A percentile compares a stretch with the other conserved stretches of the same genome.
phyloP scores from a whole-genome alignment of 192 early-diverging fungal species.

The Phycomyces nitens region DNA sequence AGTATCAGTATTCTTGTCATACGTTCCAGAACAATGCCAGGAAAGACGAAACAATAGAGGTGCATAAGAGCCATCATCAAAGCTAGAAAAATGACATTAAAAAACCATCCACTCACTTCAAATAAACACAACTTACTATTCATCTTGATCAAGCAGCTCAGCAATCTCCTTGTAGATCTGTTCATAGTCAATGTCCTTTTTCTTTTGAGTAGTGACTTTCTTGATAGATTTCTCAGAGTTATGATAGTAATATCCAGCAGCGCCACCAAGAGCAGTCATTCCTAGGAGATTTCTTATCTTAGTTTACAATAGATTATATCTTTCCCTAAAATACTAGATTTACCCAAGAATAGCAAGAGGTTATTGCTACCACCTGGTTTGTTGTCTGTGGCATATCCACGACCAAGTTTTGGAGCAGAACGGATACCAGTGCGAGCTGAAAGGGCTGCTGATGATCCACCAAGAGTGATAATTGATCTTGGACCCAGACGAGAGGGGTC shows the following conservation, averaged over 20 bases:
- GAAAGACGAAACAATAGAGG: conserved; percentile 79
- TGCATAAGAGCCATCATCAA: conserved; percentile 75
- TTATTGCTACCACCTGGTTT: no score
- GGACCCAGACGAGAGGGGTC: no score
- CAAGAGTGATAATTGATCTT: no score
- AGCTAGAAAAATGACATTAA: conserved; percentile 22
- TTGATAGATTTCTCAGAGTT: conserved; percentile 18
- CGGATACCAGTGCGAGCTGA: neutral
- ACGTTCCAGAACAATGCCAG: conserved; percentile 85
- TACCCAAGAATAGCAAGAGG: neutral
- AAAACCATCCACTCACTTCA: conserved; percentile 1
- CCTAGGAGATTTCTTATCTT: conserved; percentile 9
- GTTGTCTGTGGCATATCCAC: conserved; percentile 11
- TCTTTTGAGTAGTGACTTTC: conserved; percentile 20
- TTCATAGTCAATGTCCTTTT: conserved; percentile 63
- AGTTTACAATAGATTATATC: no score
- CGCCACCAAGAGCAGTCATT: conserved; percentile 44
- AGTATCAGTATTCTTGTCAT: conserved; percentile 58
- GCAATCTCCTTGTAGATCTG: conserved; percentile 77
- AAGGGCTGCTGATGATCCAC: no score
- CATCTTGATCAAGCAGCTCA: conserved; percentile 67
- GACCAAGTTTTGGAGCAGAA: conserved; percentile 7
- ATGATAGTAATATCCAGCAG: conserved; percentile 53
- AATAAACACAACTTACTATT: conserved; percentile 38
- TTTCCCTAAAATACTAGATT: no score